Conservation (phyloP, 495 filamentous ascomycete species). For the Umbilicaria muhlenbergii region DNA sequence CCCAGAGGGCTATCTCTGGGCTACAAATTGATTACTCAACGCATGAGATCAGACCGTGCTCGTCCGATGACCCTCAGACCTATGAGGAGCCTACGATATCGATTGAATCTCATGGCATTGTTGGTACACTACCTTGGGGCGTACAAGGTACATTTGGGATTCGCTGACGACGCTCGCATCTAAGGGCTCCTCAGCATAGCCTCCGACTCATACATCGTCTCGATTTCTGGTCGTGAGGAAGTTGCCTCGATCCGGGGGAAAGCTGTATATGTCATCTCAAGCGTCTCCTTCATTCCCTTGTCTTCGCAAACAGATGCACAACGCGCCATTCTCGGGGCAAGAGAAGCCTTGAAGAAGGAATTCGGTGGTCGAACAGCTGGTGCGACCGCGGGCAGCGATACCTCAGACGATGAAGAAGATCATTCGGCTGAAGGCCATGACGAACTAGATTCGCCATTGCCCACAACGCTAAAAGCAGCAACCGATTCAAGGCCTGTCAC, state of each 20-base stretch:
- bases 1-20: constrained; percentile 21
- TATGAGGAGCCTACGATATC: constrained; percentile 20
- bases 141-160: neutral
- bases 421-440: constrained; percentile 22
- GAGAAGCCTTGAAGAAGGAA: constrained; percentile 23
- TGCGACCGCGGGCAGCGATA: constrained; percentile 18
- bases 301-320: constrained; percentile 58
- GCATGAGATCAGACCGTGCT: constrained; percentile 33
- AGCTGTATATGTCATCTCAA: constrained; percentile 70
- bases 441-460: constrained; percentile 1
- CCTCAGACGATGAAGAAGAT: constrained; percentile 14
- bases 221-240: constrained; percentile 68
- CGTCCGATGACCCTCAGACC: constrained; percentile 22
- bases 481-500: constrained; percentile 16
- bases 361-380: constrained; percentile 12
- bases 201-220: constrained; percentile 62
- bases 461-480: constrained; percentile 20
- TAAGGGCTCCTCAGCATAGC: constrained; percentile 61
- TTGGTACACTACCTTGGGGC: constrained; percentile 41
- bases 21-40: constrained; percentile 65
- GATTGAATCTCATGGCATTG: constrained; percentile 70
- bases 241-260: constrained; percentile 73
- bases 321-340: constrained; percentile 50
- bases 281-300: constrained; percentile 76
- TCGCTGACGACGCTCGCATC: neutral